Evolutionary conservation across 768 basidiomycete genomes (phyloP).

Genomic region (Boletus sp.): DNA sequence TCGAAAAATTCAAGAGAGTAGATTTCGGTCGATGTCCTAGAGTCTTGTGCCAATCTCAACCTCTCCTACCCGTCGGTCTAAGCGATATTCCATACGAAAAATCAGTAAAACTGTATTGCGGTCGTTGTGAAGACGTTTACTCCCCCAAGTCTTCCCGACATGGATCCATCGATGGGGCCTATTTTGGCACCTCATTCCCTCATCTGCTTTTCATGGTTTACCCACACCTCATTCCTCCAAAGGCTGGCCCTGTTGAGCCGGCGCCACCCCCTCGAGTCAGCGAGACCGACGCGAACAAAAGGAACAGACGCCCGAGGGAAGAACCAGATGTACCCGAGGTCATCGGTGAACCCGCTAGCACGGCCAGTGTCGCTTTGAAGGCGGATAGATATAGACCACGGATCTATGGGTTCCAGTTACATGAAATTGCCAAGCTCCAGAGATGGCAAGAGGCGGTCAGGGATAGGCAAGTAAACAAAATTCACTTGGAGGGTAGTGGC

Average conservation of each 20-base stretch:
- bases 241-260: conserved; percentile 52
- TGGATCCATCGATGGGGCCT: conserved; percentile 96
- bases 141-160: conserved; percentile 96
- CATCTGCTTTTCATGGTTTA: conserved; percentile 97
- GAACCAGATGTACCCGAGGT: conserved; percentile 48
- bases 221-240: conserved; percentile 86
- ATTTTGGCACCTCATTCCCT: conserved; percentile 97
- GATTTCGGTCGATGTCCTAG: conserved; percentile 99
- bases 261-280: conserved; percentile 23
- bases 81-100: conserved; percentile 98
- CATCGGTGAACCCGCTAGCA: conserved; percentile 68
- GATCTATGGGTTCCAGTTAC: conserved; percentile 95
- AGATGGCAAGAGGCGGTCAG: conserved; percentile 94
- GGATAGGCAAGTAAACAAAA: conserved; percentile 56
- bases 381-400: conserved; percentile 89
- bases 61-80: conserved; percentile 94
- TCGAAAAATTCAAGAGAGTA: conserved; percentile 97
- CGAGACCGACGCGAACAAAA: conserved; percentile 33
- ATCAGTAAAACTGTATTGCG: conserved; percentile 98
- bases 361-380: conserved; percentile 79
- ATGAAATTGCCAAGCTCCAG: conserved; percentile 90
- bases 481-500: background rate
- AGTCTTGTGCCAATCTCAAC: conserved; percentile 90
- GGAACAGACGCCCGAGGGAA: conserved; percentile 52
- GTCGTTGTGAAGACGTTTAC: conserved; percentile 97